Evolutionary conservation across 208 protist genomes (phyloP), one percentile per base, ranked within the genome.

Genomic region (Leishmania gerbilli): DNA sequence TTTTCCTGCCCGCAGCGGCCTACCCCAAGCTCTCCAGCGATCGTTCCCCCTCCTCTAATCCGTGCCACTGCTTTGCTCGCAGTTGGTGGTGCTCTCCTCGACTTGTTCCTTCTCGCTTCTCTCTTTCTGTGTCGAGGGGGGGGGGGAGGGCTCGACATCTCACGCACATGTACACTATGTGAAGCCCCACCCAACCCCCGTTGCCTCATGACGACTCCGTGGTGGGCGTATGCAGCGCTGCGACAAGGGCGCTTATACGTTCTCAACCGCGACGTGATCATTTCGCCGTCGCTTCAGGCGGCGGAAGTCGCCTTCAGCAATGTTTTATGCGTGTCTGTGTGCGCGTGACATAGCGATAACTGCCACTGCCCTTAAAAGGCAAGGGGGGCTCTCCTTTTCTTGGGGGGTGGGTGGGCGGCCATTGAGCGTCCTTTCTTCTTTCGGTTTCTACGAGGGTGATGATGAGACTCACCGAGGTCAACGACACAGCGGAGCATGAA

Each of bases 81-180:
- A 13, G 37, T 74, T 31, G 13, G 45, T 27, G 27, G 45, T 37
- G 24, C 69, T 74, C 24, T 47, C 55, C 21, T n/a, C 21, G 21
- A 21, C 34, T 9, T 69, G 31, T 24, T 45, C 11, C 15, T 21
- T 55, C 15, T 55, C 51, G 51, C 0, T 21, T 24, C 24, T 45
- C 40, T 45, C n/a, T 55, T 1, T 21, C 69, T 13, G 15, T 19
- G 40, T 27, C 3, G 67, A 55, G 51, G 6, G 34, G 34, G 34
- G 34, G 34, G n/a, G n/a, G n/a, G n/a, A 27, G 42, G 11, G 24
- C 24, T n/a, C 24, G 69, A 51, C 4, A 27, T 17, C 51, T 7
- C 27, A 51, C 69, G 40, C 24, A 45, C 27, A 74, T 74, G 69
- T 74, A 74, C n/a, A 74, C 21, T 74, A 74, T 42, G 40, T n/a